Evolutionary conservation across 305 asterid species (phyloP).

Genomic region (Euphrasia arctica): DNA sequence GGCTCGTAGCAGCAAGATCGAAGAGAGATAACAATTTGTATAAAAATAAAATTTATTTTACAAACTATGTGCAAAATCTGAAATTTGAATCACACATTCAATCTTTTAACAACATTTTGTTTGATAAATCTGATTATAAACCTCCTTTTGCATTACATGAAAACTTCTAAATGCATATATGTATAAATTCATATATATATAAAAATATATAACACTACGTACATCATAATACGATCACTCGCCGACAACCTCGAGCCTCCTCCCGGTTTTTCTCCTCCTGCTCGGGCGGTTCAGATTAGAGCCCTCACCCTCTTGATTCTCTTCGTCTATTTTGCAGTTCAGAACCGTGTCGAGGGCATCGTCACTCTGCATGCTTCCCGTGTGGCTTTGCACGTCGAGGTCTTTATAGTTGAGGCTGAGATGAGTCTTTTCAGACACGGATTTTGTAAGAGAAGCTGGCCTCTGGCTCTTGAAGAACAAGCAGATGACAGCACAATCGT

Average conservation of each 20-base stretch:
- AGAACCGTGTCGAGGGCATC: constrained; percentile 60
- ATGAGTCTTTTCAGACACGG: constrained; percentile 30
- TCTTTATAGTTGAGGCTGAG: constrained; percentile 35
- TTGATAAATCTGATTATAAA: too few relatives aligned
- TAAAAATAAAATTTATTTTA: too few relatives aligned
- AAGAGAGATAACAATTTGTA: too few relatives aligned
- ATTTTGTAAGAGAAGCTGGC: constrained; percentile 34
- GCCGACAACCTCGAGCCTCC: constrained; percentile 22
- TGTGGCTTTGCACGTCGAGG: constrained; percentile 23
- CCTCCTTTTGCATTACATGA: not conserved
- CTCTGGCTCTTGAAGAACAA: constrained; percentile 46
- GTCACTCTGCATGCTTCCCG: constrained; percentile 32
- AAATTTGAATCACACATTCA: too few relatives aligned
- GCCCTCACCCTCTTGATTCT: constrained; percentile 9
- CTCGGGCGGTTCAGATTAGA: constrained; percentile 24
- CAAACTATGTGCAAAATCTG: too few relatives aligned
- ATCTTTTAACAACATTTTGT: too few relatives aligned
- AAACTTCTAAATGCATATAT: not conserved
- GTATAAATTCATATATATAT: not conserved
- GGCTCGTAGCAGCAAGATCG: too few relatives aligned
- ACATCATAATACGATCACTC: constrained; percentile 2
- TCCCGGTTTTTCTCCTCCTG: constrained; percentile 34
- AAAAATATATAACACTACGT: not conserved
- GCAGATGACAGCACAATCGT: constrained; percentile 54
- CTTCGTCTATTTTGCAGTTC: constrained; percentile 31